Evolutionary conservation across 495 filamentous ascomycete genomes (phyloP).

Genomic region (Cercophora samala): DNA sequence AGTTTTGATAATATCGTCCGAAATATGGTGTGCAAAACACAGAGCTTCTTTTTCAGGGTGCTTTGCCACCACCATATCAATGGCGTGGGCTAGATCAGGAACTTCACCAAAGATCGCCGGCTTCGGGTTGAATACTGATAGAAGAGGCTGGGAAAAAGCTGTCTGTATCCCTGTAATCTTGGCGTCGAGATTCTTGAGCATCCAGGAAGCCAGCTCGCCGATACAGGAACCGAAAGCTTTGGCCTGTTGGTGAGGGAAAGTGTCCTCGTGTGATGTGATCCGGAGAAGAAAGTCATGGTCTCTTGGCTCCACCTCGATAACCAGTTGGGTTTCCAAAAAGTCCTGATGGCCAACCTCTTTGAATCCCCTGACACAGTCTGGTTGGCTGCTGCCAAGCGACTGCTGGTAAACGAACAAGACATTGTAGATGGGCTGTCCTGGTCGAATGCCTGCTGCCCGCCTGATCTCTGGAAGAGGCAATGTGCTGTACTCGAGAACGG

Average conservation of each 20-base stretch:
- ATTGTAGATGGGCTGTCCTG: conserved; percentile 58
- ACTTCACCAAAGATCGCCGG: conserved; percentile 26
- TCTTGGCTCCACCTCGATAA: conserved; percentile 66
- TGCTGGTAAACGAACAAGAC: conserved; percentile 77
- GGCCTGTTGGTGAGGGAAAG: conserved; percentile 46
- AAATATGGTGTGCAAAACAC: conserved; percentile 52
- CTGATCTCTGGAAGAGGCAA: conserved; percentile 67
- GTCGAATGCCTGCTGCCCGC: conserved; percentile 47
- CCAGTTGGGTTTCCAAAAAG: conserved; percentile 66
- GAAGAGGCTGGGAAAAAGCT: conserved; percentile 35
- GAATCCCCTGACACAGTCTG: conserved; percentile 24
- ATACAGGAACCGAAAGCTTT: conserved; percentile 44
- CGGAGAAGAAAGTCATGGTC: conserved; percentile 53
- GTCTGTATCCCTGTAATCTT: conserved; percentile 30
- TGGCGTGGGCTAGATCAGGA: conserved; percentile 44
- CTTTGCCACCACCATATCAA: conserved; percentile 51
- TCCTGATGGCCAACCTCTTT: conserved; percentile 55
- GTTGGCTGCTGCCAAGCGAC: conserved; percentile 42
- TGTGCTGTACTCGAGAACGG: conserved; percentile 54
- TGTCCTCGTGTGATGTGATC: conserved; percentile 46
- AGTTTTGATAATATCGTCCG: conserved; percentile 26
- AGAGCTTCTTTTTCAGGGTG: conserved; percentile 56
- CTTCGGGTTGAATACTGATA: conserved; percentile 49
- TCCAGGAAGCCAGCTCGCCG: conserved; percentile 31
- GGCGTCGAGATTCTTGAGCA: conserved; percentile 38